A percentile compares a stretch with the other conserved stretches of the same genome.
Evolutionary conservation across 2,329 filamentous ascomycete species (phyloP).

Genomic region (Emmonsiellopsis sp.): DNA sequence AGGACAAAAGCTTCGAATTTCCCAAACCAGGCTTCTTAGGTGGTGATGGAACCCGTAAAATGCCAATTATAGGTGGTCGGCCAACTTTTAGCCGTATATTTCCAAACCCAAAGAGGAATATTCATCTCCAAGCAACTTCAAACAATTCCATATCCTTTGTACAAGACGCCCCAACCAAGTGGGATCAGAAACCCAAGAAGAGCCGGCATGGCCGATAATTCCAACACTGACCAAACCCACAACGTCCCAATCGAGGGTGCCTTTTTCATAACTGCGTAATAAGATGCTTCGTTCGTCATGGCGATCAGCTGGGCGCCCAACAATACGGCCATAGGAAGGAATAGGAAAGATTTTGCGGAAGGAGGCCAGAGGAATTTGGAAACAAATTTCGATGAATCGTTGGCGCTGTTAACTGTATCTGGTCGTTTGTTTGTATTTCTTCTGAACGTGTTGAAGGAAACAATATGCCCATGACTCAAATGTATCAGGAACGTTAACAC

Average conservation of each 20-base stretch:
- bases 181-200: constrained; percentile 47
- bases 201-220: constrained; percentile 65
- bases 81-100: no score
- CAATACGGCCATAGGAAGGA: constrained; percentile 24
- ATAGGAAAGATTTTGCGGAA: constrained; percentile 22
- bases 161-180: constrained; percentile 43
- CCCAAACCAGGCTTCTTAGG: no score
- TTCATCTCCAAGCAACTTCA: constrained; percentile 13
- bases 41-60: no score
- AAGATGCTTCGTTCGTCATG: constrained; percentile 69
- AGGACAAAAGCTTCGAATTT: no score
- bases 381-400: constrained; percentile 15
- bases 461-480: constrained; percentile 36
- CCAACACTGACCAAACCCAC: constrained; percentile 89
- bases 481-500: constrained; percentile 36
- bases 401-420: constrained; percentile 2
- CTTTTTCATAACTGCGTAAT: constrained; percentile 83
- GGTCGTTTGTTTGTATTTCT: not conserved
- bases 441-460: constrained; percentile 19
- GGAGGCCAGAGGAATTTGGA: constrained; percentile 26
- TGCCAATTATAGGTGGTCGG: no score
- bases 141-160: constrained; percentile 44
- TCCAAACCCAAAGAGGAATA: not conserved
- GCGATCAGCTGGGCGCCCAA: constrained; percentile 71
- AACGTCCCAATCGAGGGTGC: constrained; percentile 81